Evolutionary conservation across 192 early-diverging fungal species (phyloP).

Genomic region (Borealophlyctis nickersoniae): DNA sequence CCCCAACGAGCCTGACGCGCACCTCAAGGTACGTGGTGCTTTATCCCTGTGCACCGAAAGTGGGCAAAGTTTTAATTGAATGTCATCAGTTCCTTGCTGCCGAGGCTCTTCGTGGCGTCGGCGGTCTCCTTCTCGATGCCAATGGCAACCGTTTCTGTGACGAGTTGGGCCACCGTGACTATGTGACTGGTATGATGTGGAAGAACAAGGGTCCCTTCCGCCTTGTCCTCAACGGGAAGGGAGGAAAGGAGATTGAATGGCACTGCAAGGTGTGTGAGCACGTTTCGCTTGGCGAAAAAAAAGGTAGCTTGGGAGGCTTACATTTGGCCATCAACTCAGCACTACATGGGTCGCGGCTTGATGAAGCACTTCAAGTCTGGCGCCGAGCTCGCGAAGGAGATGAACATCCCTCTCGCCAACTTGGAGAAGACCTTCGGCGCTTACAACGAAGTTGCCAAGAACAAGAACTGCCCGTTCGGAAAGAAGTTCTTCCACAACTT

Average conservation of each 20-base stretch:
- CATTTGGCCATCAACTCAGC: conserved; percentile 31
- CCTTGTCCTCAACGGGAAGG: conserved; percentile 78
- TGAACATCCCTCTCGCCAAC: conserved; percentile 36
- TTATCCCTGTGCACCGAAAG: conserved; percentile 1
- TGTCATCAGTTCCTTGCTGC: conserved; percentile 77
- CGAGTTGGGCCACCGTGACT: conserved; percentile 92
- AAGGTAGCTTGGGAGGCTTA: neutral
- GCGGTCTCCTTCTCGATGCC: conserved; percentile 78
- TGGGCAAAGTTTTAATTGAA: conserved; percentile 1
- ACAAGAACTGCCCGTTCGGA: conserved; percentile 55
- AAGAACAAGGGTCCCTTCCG: conserved; percentile 82
- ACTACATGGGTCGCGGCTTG: conserved; percentile 84
- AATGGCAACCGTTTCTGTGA: conserved; percentile 87
- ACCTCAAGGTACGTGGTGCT: conserved; percentile 59
- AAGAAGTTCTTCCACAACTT: conserved; percentile 61
- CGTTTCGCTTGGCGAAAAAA: neutral
- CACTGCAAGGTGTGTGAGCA: conserved; percentile 62
- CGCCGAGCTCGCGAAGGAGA: conserved; percentile 77
- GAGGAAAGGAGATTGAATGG: conserved; percentile 87
- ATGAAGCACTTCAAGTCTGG: conserved; percentile 79
- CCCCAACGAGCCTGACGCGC: conserved; percentile 80
- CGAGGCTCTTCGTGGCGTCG: conserved; percentile 91
- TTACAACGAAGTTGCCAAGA: conserved; percentile 52
- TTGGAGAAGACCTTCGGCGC: conserved; percentile 41
- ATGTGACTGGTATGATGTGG: conserved; percentile 87